phyloP scores from a whole-genome alignment of 768 basidiomycete species.

The Naganishia randhawae region DNA sequence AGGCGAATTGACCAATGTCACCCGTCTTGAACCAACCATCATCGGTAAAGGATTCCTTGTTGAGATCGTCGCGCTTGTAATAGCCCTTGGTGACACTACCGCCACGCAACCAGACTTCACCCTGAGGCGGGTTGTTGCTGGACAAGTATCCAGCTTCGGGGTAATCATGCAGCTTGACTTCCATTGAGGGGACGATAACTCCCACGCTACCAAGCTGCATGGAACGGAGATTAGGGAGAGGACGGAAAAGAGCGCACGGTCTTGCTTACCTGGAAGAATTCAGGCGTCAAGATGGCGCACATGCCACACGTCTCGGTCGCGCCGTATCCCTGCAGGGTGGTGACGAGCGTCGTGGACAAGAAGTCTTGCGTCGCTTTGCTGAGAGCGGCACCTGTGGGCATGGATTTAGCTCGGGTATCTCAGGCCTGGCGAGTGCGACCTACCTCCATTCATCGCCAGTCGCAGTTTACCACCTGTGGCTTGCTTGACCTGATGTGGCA shows the following conservation, averaged over 20 bases:
- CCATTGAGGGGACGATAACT: constrained; percentile 45
- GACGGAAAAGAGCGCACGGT: too few species aligned
- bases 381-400: constrained; percentile 30
- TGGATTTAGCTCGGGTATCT: neutral
- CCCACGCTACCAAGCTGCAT: constrained; percentile 33
- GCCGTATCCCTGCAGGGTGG: constrained; percentile 50
- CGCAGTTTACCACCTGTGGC: constrained; percentile 47
- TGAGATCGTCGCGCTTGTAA: constrained; percentile 43
- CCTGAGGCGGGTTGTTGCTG: constrained; percentile 43
- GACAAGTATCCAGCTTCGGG: constrained; percentile 47
- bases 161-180: constrained; percentile 45
- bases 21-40: constrained; percentile 51
- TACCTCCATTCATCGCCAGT: constrained; percentile 44
- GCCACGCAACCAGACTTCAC: constrained; percentile 47
- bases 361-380: constrained; percentile 46
- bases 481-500: constrained; percentile 35
- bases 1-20: constrained; percentile 43
- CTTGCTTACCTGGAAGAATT: constrained; percentile 31
- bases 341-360: constrained; percentile 43
- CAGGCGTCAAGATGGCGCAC: constrained; percentile 39
- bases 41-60: constrained; percentile 42
- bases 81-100: constrained; percentile 48
- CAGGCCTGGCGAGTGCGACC: neutral
- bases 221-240: neutral
- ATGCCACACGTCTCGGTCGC: constrained; percentile 49